Conservation (phyloP, 2,329 filamentous ascomycete genomes). For the Aschersonia sp. region DNA sequence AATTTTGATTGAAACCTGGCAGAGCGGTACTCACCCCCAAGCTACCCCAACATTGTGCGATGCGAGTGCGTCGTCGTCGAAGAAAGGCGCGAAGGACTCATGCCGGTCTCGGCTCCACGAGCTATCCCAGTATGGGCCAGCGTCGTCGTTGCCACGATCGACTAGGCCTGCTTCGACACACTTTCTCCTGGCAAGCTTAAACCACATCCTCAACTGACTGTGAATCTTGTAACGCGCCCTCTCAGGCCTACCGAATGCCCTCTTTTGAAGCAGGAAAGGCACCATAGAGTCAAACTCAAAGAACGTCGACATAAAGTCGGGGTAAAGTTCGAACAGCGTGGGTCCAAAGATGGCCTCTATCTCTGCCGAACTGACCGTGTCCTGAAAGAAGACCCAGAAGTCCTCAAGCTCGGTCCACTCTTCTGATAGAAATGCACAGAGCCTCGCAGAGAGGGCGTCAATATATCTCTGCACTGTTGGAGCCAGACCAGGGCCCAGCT, state of each 20-base stretch:
- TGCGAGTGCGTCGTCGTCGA: conserved; percentile 1
- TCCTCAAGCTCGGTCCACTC: background rate
- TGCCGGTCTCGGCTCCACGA: conserved; percentile 1
- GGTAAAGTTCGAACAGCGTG: background rate
- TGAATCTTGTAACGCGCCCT: background rate
- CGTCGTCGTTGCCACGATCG: background rate
- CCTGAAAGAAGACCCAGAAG: conserved; percentile 1
- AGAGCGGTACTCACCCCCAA: conserved; percentile 1
- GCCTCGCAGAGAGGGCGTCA: background rate
- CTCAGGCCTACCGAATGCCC: background rate
- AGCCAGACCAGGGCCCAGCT: background rate
- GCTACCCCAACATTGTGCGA: background rate
- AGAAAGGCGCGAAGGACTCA: background rate
- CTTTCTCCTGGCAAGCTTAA: background rate
- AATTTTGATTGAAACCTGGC: background rate
- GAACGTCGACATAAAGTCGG: background rate
- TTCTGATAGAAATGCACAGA: background rate
- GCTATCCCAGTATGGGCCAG: background rate
- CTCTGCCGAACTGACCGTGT: background rate
- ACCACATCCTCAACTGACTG: background rate
- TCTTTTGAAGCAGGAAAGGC: background rate
- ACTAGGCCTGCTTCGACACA: background rate
- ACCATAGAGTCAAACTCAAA: background rate
- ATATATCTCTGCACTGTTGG: background rate
- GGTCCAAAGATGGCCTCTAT: conserved; percentile 1